Percentiles rank a stretch among this genome's conserved stretches.
These are phyloP conservation scores for Fomitopsis schrenkii DNA, from an alignment of 1,284 basidiomycete species.

Conservation along the genomic window DNA sequence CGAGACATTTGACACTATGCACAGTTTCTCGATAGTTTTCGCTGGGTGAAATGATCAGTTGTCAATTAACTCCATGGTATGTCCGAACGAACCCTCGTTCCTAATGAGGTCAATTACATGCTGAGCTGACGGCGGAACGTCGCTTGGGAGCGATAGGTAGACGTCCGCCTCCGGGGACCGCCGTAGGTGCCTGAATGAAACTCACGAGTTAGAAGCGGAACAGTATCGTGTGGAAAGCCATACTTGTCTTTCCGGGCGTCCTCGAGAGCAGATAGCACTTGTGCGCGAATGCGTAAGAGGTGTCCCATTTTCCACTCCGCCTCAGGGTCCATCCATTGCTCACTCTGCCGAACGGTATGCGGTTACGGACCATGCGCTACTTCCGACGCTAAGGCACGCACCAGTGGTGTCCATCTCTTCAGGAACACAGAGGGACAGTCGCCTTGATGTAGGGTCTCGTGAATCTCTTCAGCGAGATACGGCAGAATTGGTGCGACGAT, in stretches of 20 bases:
- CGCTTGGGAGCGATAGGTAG: neutral
- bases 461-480: conserved; percentile 90
- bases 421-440: conserved; percentile 55
- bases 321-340: conserved; percentile 50
- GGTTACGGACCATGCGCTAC: neutral
- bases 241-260: conserved; percentile 68
- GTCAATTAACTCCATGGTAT: neutral
- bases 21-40: neutral
- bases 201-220: neutral
- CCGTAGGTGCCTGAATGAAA: neutral
- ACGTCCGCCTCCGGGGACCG: neutral
- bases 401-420: conserved; percentile 50
- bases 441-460: conserved; percentile 41
- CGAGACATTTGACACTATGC: neutral
- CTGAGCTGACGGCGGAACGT: neutral
- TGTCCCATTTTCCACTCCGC: conserved; percentile 56
- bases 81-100: neutral
- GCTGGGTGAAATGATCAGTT: neutral
- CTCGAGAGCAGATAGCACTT: conserved; percentile 63
- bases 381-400: conserved; percentile 27
- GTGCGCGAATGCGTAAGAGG: conserved; percentile 51
- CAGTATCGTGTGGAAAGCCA: conserved; percentile 14
- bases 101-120: neutral
- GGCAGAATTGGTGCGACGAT: conserved; percentile 88
- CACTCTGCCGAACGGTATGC: conserved; percentile 30